Percentiles rank a stretch among this genome's conserved stretches.
These are phyloP conservation scores for Lanmaoa rubissima DNA, from an alignment of 768 basidiomycete genomes.

Conservation along the genomic window DNA sequence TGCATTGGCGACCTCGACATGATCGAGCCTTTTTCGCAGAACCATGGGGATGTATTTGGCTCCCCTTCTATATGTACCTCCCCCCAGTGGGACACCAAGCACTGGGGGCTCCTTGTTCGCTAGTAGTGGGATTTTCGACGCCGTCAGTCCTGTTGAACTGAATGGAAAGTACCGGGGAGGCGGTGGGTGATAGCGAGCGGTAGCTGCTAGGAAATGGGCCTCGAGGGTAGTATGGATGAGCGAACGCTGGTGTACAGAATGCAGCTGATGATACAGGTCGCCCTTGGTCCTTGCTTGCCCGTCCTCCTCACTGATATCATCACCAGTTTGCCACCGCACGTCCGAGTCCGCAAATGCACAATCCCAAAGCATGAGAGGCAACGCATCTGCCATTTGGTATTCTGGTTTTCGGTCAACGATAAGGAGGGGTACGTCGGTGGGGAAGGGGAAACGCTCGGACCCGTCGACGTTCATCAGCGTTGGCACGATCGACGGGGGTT, in stretches of 20 bases:
- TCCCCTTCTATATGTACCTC: constrained; percentile 60
- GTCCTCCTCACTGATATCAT: constrained; percentile 27
- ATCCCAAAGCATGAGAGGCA: constrained; percentile 91
- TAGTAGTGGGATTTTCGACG: constrained; percentile 16
- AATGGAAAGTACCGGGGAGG: constrained; percentile 41
- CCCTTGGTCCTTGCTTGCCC: constrained; percentile 29
- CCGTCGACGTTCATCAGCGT: constrained; percentile 69
- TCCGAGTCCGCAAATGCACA: constrained; percentile 69
- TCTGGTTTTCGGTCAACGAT: constrained; percentile 74
- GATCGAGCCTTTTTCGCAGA: constrained; percentile 63
- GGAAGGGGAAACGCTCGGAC: constrained; percentile 6
- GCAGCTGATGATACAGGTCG: constrained; percentile 50
- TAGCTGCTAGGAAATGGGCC: constrained; percentile 61
- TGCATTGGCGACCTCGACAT: constrained; percentile 71
- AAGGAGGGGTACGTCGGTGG: constrained; percentile 34
- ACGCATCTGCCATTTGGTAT: constrained; percentile 91
- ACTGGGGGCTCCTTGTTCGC: constrained; percentile 22
- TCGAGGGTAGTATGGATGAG: constrained; percentile 63
- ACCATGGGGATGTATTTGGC: constrained; percentile 68
- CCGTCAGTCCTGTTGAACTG: constrained; percentile 23
- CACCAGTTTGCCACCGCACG: constrained; percentile 70
- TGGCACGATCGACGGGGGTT: constrained; percentile 65
- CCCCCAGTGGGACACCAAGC: constrained; percentile 66
- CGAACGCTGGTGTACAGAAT: constrained; percentile 56
- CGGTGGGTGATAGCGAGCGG: constrained; percentile 47